Conservation (phyloP, 805 yeast genomes). For the Sugiyamaella americana region DNA sequence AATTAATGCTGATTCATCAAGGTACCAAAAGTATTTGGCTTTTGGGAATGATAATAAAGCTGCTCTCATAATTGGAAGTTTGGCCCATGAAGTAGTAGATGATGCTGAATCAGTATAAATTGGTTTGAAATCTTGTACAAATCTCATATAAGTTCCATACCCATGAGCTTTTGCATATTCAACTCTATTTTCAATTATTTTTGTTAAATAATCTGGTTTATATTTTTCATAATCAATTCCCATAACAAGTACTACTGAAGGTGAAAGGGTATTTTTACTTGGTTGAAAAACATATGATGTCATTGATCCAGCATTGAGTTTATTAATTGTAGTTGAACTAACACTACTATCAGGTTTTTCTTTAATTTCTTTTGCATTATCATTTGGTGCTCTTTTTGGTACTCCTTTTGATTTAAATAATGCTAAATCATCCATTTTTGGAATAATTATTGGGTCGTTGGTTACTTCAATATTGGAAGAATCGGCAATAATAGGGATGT, state of each 20-base stretch:
- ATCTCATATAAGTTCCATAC: constrained; percentile 79
- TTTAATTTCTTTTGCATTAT: constrained; percentile 20
- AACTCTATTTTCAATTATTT: constrained; percentile 76
- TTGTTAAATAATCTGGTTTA: constrained; percentile 53
- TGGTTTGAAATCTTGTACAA: constrained; percentile 67
- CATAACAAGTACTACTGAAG: constrained; percentile 62
- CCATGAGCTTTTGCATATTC: constrained; percentile 78
- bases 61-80: constrained; percentile 60
- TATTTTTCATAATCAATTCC: constrained; percentile 71
- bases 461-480: constrained; percentile 12
- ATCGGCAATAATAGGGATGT: constrained; percentile 12
- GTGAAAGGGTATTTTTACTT: constrained; percentile 16
- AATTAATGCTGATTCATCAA: constrained; percentile 66
- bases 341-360: neutral
- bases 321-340: neutral
- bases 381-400: constrained; percentile 32
- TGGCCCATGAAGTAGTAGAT: constrained; percentile 47
- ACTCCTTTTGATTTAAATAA: constrained; percentile 20
- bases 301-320: neutral
- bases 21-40: constrained; percentile 85
- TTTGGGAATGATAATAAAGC: constrained; percentile 93
- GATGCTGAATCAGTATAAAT: constrained; percentile 20
- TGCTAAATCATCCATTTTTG: constrained; percentile 16
- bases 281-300: constrained; percentile 7
- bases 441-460: constrained; percentile 21